Evolutionary conservation across 257 asterid genomes (phyloP), one percentile per base, ranked within the genome.

Genomic region (Coffea eugenioides): DNA sequence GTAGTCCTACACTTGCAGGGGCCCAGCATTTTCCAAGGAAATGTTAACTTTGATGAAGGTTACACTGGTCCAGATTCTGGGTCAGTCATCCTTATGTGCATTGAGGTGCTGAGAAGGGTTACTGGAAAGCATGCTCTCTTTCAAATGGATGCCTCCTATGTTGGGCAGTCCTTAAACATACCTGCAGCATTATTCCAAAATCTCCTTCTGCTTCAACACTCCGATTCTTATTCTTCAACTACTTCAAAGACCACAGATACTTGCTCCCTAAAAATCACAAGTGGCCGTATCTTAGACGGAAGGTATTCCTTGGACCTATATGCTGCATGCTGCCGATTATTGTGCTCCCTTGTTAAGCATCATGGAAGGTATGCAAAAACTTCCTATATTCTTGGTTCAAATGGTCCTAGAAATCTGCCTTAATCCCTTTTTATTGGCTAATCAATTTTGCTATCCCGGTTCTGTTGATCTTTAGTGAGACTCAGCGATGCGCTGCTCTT

Each of bases 181-280:
- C 99, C 99, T 72, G 97, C 92, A 65, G 86, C 94, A 76, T 89
- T 95, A 80, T 91, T 95, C 86, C 93, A 86, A 65, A 86, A 80
- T 83, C 78, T 88, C 80, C 93, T 92, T 76, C 91, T 76, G 83
- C 94, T 88, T 84, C 88, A 83, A 80, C 78, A 66, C 36, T 73
- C 87, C 79, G 83, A 81, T 21, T 83, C 73, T 70, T 36, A 57
- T 73, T 51, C 56, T 46, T 52, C 65, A 39, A 81, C 75, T 69
- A 62, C 27, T 75, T 69, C 71, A 66, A 76, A 25, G 15, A 43
- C n/a, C 25, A 61, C 52, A 66, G 85, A 45, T 61, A 76, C 71
- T 78, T 77, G 80, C 71, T 69, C 80, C 48, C 71, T 48, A 49
- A 82, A 68, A 61, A 74, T 76, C 72, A 48, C 74, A n/a, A 78